Percentiles rank a stretch among this genome's conserved stretches.
Evolutionary conservation across 169 alveolate species (phyloP).

Genomic region (Plasmodium falciparum): DNA sequence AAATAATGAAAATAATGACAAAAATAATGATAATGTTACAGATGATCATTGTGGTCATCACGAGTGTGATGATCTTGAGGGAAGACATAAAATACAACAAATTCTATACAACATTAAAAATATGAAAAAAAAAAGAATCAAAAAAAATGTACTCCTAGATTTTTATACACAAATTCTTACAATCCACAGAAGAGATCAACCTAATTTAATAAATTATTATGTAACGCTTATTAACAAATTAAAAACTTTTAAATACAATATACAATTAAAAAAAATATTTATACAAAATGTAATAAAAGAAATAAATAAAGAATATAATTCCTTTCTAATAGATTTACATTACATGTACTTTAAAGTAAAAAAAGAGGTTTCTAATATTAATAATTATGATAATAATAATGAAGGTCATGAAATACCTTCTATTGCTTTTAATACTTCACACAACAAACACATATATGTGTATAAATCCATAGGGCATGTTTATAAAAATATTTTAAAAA

Average conservation of each 20-base stretch:
- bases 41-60: too few relatives aligned
- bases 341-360: not conserved
- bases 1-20: too few relatives aligned
- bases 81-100: too few relatives aligned
- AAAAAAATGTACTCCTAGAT: too few relatives aligned
- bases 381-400: not conserved
- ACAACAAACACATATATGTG: too few relatives aligned
- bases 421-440: too few relatives aligned
- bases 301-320: conserved; percentile 3
- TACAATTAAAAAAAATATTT: conserved; percentile 12
- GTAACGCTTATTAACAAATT: not conserved
- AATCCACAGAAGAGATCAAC: not conserved
- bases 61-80: too few relatives aligned
- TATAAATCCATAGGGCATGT: conserved; percentile 4
- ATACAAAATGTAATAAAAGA: not conserved
- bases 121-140: too few relatives aligned
- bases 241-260: conserved; percentile 8
- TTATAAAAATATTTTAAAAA: not conserved
- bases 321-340: not conserved
- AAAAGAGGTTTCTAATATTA: not conserved
- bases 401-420: not conserved
- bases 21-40: too few relatives aligned
- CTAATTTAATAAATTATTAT: not conserved
- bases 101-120: too few relatives aligned
- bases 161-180: too few relatives aligned